Evolutionary conservation across 352 stramenopile genomes (phyloP).

Genomic region (Globisporangium spinosum): DNA sequence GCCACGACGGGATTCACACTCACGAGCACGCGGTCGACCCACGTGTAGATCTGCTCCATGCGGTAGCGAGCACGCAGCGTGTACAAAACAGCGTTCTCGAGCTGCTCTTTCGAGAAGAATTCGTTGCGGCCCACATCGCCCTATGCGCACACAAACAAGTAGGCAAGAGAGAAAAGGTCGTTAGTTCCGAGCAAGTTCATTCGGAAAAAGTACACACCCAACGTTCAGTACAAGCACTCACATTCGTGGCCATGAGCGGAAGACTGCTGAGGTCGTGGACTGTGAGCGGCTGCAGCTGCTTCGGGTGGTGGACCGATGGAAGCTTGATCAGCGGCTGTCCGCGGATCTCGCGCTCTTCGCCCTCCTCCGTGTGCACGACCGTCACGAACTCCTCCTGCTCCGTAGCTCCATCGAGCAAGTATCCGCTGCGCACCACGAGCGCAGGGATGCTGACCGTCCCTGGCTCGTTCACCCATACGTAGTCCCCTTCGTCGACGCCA

Average conservation of each 20-base stretch:
- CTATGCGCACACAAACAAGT: constrained; percentile 16
- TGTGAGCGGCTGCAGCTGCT: constrained; percentile 47
- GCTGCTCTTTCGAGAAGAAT: constrained; percentile 49
- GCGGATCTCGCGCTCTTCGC: constrained; percentile 72
- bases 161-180: neutral
- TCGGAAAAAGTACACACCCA: neutral
- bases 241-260: constrained; percentile 60
- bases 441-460: constrained; percentile 48
- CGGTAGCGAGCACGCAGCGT: constrained; percentile 68
- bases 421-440: constrained; percentile 59
- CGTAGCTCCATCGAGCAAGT: constrained; percentile 50
- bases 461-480: constrained; percentile 61
- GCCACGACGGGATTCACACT: constrained; percentile 66
- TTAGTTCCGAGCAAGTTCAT: neutral
- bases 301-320: constrained; percentile 57
- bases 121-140: constrained; percentile 57
- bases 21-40: constrained; percentile 72
- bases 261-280: constrained; percentile 69
- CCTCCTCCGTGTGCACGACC: constrained; percentile 79
- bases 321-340: constrained; percentile 53
- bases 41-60: constrained; percentile 83
- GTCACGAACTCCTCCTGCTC: constrained; percentile 66
- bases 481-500: constrained; percentile 56
- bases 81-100: constrained; percentile 76
- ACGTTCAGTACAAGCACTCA: constrained; percentile 19